These are phyloP conservation scores for Melastoma malabathricum DNA, from an alignment of 345 rosid genomes.

Conservation along the genomic window DNA sequence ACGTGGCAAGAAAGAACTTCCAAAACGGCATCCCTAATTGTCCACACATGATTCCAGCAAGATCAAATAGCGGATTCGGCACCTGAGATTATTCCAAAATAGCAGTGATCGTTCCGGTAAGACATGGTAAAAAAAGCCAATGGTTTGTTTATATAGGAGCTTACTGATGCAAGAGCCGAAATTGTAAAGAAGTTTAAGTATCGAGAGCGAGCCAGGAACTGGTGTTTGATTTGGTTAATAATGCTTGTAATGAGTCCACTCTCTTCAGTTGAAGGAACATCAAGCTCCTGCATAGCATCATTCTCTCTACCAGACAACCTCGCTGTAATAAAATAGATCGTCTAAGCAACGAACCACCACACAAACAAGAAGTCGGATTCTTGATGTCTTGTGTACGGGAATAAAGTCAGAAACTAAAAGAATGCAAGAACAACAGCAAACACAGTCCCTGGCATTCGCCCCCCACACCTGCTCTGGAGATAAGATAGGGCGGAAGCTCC, in stretches of 20 bases:
- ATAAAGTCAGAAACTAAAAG: background rate
- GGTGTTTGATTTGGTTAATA: constrained; percentile 38
- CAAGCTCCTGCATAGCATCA: constrained; percentile 51
- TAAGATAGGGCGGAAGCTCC: constrained; percentile 99
- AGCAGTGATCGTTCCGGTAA: background rate
- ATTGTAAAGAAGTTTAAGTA: constrained; percentile 78
- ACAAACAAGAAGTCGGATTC: too few relatives aligned
- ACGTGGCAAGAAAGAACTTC: constrained; percentile 81
- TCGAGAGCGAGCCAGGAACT: constrained; percentile 59
- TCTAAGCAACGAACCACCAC: background rate
- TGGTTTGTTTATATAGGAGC: constrained; percentile 13
- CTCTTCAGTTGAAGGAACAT: constrained; percentile 43
- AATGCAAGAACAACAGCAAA: too few relatives aligned
- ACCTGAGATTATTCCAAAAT: constrained; percentile 29
- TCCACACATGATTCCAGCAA: constrained; percentile 98
- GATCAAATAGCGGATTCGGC: constrained; percentile 97
- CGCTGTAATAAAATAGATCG: constrained; percentile 23
- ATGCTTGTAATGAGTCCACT: constrained; percentile 39
- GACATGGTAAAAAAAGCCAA: background rate
- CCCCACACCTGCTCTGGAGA: constrained; percentile 83
- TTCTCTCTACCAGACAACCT: constrained; percentile 49
- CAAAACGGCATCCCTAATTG: constrained; percentile 90
- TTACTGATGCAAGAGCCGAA: constrained; percentile 88
- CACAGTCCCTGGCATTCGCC: background rate
- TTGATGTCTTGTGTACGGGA: too few relatives aligned